Base-by-base conservation (phyloP, 345 rosid genomes). In the Noccaea caerulescens region DNA sequence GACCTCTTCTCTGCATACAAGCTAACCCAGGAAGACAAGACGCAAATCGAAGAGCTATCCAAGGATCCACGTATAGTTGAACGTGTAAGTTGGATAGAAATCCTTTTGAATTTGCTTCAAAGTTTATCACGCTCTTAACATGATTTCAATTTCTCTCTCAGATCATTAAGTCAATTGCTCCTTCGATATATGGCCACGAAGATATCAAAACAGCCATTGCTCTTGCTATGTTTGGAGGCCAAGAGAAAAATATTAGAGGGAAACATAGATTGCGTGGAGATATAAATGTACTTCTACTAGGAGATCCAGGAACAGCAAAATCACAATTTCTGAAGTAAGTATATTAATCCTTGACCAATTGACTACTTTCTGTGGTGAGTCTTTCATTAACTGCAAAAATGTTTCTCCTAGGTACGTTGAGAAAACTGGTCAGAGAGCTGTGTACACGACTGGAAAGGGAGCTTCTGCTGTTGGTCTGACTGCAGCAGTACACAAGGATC, bases 401-500 rank as follows among this genome's bases (percentile, higher is more conserved):
- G n/a, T 62, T 72, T 34, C 60, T 67, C 69, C 5, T 72, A 94
- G 98, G 78, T 94, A 94, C 76, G 92, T 88, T 51, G 99, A 94
- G 81, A 91, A 94, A 85, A 94, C 99, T 55, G 98, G 96, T 44
- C 99, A 94, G 71, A 88, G 99, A 83, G 99, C 98, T 69, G 98
- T 94, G 33, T 94, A 94, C 79, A 94, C 99, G 23, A 94, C 99
- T 65, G 95, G 99, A 23, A 94, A 94, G 80, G 99, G 99, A 75
- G 99, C 98, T 66, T 94, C 99, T 62, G 99, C 99, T 52, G 93
- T 94, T 32, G 98, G 99, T 55, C 88, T 94, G 30, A 94, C 99
- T 33, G 96, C 97, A 72, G 99, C 99, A 36, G 99, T 94, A 73
- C 99, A 94, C 87, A 94, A 94, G 82, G 99, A 94, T 69, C 99